Percentiles rank a stretch among this genome's conserved stretches.
These are phyloP conservation scores for Mucor mucedo DNA, from an alignment of 371 early-diverging fungal species.

Conservation along the genomic window DNA sequence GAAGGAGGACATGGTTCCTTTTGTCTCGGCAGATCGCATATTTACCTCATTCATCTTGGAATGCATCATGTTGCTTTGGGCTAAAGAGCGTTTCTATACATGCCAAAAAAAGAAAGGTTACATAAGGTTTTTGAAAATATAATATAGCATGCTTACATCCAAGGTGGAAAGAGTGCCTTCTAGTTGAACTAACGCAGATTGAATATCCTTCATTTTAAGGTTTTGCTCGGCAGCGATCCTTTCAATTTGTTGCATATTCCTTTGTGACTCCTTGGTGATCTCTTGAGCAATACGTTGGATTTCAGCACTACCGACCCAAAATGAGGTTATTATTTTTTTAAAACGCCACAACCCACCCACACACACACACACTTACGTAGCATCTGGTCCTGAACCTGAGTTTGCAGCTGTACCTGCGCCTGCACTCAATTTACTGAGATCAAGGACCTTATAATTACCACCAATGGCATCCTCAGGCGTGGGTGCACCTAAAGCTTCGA, in stretches of 20 bases:
- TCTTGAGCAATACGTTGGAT: slow-evolving; percentile 21
- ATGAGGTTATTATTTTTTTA: no score
- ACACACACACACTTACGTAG: slow-evolving; percentile 1
- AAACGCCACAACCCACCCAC: no score
- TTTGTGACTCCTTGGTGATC: slow-evolving; percentile 19
- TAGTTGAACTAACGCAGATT: slow-evolving; percentile 27
- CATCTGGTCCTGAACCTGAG: background rate
- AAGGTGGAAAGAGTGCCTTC: slow-evolving; percentile 31
- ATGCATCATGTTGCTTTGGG: slow-evolving; percentile 34
- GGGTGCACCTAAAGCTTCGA: slow-evolving; percentile 64
- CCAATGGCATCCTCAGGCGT: slow-evolving; percentile 30
- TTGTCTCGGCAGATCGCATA: slow-evolving; percentile 44
- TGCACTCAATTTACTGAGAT: slow-evolving; percentile 5
- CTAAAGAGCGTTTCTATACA: slow-evolving; percentile 31
- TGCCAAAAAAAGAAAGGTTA: no score
- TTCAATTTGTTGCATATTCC: slow-evolving; percentile 11
- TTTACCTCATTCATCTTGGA: slow-evolving; percentile 40
- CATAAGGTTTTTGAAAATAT: background rate
- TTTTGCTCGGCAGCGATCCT: slow-evolving; percentile 34
- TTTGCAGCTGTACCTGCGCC: background rate
- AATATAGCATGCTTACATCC: slow-evolving; percentile 35
- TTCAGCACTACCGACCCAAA: slow-evolving; percentile 2
- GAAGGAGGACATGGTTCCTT: slow-evolving; percentile 44
- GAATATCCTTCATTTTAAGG: slow-evolving; percentile 32
- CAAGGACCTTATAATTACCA: slow-evolving; percentile 32